phyloP scores from a whole-genome alignment of 1,284 basidiomycete genomes.

The Pseudozyma pruni region DNA sequence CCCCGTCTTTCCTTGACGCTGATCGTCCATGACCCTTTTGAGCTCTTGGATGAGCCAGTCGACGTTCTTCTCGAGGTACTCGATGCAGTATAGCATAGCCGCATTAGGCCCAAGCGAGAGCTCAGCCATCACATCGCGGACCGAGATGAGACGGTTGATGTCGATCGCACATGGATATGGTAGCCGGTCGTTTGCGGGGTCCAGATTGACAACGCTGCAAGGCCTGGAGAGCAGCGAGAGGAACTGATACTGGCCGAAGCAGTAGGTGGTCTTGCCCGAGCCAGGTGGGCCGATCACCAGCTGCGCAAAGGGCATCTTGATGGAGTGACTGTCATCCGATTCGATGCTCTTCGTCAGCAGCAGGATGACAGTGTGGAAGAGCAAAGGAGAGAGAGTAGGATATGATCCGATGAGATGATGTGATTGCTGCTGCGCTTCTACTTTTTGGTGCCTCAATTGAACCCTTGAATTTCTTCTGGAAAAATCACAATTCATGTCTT shows the following conservation, averaged over 20 bases:
- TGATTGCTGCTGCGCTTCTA: too few relatives aligned
- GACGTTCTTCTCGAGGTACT: slow-evolving; percentile 93
- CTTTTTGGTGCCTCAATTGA: background rate
- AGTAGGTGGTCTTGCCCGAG: slow-evolving; percentile 65
- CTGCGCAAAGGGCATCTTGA: slow-evolving; percentile 54
- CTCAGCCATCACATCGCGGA: slow-evolving; percentile 87
- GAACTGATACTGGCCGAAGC: slow-evolving; percentile 71
- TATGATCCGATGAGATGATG: too few relatives aligned
- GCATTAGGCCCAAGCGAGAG: slow-evolving; percentile 93
- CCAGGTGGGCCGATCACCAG: slow-evolving; percentile 62
- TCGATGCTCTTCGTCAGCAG: background rate
- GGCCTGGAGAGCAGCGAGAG: slow-evolving; percentile 86
- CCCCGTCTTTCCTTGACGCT: slow-evolving; percentile 33
- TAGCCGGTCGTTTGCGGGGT: slow-evolving; percentile 90
- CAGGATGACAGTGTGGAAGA: background rate
- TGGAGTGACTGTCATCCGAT: background rate
- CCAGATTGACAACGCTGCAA: slow-evolving; percentile 90
- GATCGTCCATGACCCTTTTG: slow-evolving; percentile 66
- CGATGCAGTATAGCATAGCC: slow-evolving; percentile 95
- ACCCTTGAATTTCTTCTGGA: background rate
- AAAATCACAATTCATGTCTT: slow-evolving; percentile 2
- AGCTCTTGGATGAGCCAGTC: slow-evolving; percentile 86
- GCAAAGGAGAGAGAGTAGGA: too few relatives aligned
- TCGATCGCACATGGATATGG: slow-evolving; percentile 91
- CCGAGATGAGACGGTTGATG: slow-evolving; percentile 85